Evolutionary conservation across 2,329 filamentous ascomycete genomes (phyloP), one percentile per base, ranked within the genome.

Genomic region (Beauveria pseudobassiana): DNA sequence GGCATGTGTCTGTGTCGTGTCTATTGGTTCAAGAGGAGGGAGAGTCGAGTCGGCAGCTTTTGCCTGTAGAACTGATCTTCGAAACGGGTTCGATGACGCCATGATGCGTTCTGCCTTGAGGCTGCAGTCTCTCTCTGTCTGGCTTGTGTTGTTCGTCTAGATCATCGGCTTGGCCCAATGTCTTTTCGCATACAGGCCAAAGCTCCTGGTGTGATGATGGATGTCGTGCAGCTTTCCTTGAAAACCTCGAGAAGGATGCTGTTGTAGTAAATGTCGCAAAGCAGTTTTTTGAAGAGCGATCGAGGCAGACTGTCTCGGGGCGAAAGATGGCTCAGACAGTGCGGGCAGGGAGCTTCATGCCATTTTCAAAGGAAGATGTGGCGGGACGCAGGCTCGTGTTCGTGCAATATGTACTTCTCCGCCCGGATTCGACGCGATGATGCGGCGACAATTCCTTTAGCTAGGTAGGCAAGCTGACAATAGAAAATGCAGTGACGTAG

Each of bases 21-120:
- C 68, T 63, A 70, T 68, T 53, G 69, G 64, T 51, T 72, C 68
- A 62, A 74, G 69, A 61, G 69, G 26, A 64, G 68, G 63, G 51
- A 68, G 63, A 65, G 68, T 62, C 67, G 63, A 49, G 67, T 67
- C 55, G 3, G 49, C 49, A 10, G 40, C 12, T 67, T 66, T 56
- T 64, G 64, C 50, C 66, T 66, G 20, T 49, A 68, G 63, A 40
- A 64, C 66, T 70, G 76, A 80, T 66, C 76, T 79, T 65, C 81
- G 80, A 68, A 83, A 83, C 12, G 81, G 81, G 66, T 83, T 83
- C 49, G 72, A 81, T 75, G 70, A 80, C 42, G 69, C 66, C 68
- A 70, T 71, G 49, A 26, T 67, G 60, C 53, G 62, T 58, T 60
- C 12, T 60, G 40, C 26, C n/a, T 60, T 12, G 38, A 46, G 26